Conservation (phyloP, 345 rosid species). For the Lepidium sativum region DNA sequence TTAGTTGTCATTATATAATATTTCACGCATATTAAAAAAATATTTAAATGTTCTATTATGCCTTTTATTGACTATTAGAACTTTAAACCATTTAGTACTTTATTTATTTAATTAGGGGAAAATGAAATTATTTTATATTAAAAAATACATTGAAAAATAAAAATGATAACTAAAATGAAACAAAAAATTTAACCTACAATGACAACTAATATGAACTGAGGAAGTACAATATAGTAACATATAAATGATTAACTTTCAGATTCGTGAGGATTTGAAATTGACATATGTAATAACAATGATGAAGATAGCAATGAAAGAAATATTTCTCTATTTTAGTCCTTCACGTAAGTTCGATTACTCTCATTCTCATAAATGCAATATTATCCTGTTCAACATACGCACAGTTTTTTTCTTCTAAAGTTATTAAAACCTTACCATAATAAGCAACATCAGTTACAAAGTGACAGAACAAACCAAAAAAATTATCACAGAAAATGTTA, state of each 20-base stretch:
- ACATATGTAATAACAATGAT: neutral
- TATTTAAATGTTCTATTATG: too few species aligned
- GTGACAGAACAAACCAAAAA: neutral
- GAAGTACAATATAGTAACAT: too few species aligned
- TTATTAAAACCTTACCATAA: neutral
- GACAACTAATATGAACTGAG: too few species aligned
- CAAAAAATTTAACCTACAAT: too few species aligned
- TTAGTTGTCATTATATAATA: too few species aligned
- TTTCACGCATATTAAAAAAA: too few species aligned
- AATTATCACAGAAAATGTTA: neutral
- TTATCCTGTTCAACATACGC: neutral
- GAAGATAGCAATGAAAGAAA: neutral
- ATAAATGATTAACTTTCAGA: neutral
- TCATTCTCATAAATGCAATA: neutral
- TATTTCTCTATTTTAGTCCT: neutral
- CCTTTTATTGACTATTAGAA: too few species aligned
- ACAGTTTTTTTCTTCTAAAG: neutral
- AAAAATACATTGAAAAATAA: too few species aligned
- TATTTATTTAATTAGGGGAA: too few species aligned
- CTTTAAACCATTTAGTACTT: too few species aligned
- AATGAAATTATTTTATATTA: too few species aligned
- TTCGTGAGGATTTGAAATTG: neutral
- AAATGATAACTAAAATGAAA: too few species aligned
- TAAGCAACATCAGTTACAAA: neutral
- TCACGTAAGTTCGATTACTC: neutral